Conservation (phyloP, 129 eudicot species). For the Solidago caesia region DNA sequence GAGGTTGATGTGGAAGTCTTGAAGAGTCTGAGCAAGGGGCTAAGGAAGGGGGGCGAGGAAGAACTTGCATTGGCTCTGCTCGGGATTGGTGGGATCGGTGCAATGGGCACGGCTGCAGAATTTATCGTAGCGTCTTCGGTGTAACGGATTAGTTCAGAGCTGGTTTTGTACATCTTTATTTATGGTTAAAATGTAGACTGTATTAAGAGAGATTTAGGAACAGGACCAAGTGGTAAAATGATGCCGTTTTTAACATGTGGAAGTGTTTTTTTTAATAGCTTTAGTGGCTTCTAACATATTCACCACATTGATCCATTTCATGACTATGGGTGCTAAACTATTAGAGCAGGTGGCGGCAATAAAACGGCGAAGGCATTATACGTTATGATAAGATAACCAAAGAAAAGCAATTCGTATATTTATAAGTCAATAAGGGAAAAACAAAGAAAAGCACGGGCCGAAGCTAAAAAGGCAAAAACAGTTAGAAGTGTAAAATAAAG, state of each 20-base stretch:
- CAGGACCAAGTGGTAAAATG: neutral
- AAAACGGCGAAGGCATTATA: too few relatives aligned
- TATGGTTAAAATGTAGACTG: conserved; percentile 1
- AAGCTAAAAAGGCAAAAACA: too few relatives aligned
- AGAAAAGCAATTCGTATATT: too few relatives aligned
- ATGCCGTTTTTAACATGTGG: too few relatives aligned
- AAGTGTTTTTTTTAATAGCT: too few relatives aligned
- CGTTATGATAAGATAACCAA: too few relatives aligned
- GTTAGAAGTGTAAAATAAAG: too few relatives aligned
- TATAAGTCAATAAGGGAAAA: too few relatives aligned
- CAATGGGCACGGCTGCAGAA: conserved; percentile 97
- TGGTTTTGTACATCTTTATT: conserved; percentile 20
- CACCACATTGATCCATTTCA: neutral
- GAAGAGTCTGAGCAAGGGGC: conserved; percentile 77
- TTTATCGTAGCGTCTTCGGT: conserved; percentile 53
- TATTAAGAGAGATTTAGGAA: neutral
- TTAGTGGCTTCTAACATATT: too few relatives aligned
- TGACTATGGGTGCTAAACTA: neutral
- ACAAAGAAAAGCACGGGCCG: too few relatives aligned
- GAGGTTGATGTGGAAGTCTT: conserved; percentile 74
- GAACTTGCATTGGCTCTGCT: conserved; percentile 78
- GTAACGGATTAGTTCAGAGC: neutral
- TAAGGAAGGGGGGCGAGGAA: conserved; percentile 80
- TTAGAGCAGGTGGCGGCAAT: too few relatives aligned
- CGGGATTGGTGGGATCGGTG: conserved; percentile 62